Evolutionary conservation across 2,329 filamentous ascomycete species (phyloP).

Genomic region (Fusarium subtropicale): DNA sequence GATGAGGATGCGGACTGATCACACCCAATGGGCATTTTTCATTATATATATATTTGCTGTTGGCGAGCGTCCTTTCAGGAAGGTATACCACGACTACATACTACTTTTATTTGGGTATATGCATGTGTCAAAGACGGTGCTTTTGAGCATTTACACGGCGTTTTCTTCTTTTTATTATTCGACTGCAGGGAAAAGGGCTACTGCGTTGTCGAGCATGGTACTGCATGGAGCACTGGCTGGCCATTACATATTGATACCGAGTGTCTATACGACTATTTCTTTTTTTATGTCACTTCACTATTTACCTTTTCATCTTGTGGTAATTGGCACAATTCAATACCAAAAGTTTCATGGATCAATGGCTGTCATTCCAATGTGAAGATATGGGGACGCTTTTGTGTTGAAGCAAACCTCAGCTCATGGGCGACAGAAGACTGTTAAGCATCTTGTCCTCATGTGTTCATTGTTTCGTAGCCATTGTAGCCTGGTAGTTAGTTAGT

Average conservation of each 20-base stretch:
- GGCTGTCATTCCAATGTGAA: conserved; percentile 2
- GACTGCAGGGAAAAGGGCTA: conserved; percentile 40
- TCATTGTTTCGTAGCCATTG: conserved; percentile 18
- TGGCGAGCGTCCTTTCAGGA: conserved; percentile 29
- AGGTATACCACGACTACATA: conserved; percentile 27
- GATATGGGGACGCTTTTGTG: conserved; percentile 11
- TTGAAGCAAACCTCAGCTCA: conserved; percentile 14
- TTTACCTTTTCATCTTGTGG: neutral
- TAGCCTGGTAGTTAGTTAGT: neutral
- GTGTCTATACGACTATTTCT: conserved; percentile 35
- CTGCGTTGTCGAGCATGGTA: conserved; percentile 32
- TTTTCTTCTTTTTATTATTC: conserved; percentile 32
- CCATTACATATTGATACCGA: conserved; percentile 43
- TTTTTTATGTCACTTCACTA: conserved; percentile 18
- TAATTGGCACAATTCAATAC: neutral
- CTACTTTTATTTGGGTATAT: conserved; percentile 34
- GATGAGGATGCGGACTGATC: conserved; percentile 62
- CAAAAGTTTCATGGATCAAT: neutral
- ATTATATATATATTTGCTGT: conserved; percentile 29
- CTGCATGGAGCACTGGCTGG: conserved; percentile 37
- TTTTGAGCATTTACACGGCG: conserved; percentile 50
- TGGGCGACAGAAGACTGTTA: conserved; percentile 24
- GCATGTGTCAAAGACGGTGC: conserved; percentile 43
- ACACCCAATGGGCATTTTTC: conserved; percentile 22
- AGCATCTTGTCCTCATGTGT: conserved; percentile 19